phyloP scores from a whole-genome alignment of 2,329 filamentous ascomycete species.

The Fusarium duplospermum region DNA sequence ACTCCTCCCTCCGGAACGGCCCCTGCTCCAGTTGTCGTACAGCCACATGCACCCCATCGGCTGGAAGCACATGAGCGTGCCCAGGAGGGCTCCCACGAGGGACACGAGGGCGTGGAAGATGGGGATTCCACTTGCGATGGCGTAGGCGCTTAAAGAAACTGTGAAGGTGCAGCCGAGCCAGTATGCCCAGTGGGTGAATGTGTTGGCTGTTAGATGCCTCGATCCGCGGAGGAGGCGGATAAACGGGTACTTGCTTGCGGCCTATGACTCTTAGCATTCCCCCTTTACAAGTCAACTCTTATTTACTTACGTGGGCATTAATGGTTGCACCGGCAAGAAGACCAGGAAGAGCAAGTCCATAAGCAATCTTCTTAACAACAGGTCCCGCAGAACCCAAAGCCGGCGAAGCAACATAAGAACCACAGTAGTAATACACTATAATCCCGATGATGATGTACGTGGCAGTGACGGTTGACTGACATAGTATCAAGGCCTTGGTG shows the following conservation, averaged over 20 bases:
- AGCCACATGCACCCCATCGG: conserved; percentile 47
- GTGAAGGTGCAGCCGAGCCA: conserved; percentile 47
- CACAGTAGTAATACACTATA: conserved; percentile 60
- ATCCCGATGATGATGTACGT: conserved; percentile 50
- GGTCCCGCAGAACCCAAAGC: conserved; percentile 59
- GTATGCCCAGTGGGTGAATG: conserved; percentile 44
- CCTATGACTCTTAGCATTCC: not conserved
- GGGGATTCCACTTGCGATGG: conserved; percentile 39
- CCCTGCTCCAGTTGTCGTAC: conserved; percentile 42
- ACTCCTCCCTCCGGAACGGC: conserved; percentile 3
- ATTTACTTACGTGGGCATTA: conserved; percentile 36
- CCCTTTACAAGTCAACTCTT: not conserved
- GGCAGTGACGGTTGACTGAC: conserved; percentile 43
- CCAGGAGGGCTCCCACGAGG: conserved; percentile 45
- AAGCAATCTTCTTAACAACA: conserved; percentile 56
- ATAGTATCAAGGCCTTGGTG: conserved; percentile 41
- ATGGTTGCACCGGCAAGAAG: conserved; percentile 44
- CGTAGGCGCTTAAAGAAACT: conserved; percentile 43
- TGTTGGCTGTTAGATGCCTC: conserved; percentile 46
- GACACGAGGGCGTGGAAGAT: conserved; percentile 46
- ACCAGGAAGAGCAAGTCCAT: conserved; percentile 51
- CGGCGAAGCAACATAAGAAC: conserved; percentile 59
- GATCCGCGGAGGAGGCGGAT: conserved; percentile 42
- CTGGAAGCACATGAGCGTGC: conserved; percentile 47
- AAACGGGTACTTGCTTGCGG: conserved; percentile 30